These are phyloP conservation scores for Sergeia podlipaevii DNA, from an alignment of 208 protist genomes.

Conservation along the genomic window DNA sequence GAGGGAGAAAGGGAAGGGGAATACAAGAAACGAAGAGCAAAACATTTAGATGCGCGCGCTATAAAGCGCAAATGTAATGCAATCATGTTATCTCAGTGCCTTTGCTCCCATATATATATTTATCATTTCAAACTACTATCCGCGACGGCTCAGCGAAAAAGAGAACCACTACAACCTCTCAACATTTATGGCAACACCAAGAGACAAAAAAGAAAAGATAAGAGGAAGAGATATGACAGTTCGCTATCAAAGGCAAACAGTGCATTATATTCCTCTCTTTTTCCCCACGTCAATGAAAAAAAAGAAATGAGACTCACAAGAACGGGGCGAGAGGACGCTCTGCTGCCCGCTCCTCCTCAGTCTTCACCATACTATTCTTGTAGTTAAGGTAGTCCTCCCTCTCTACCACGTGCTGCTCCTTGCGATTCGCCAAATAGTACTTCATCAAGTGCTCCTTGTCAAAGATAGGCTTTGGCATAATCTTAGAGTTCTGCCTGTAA, in stretches of 20 bases:
- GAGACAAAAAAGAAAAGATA: too few species aligned
- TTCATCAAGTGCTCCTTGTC: conserved; percentile 88
- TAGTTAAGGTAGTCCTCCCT: conserved; percentile 84
- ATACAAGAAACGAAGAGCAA: conserved; percentile 1
- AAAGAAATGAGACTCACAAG: conserved; percentile 29
- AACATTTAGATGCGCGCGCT: too few species aligned
- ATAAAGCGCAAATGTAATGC: too few species aligned
- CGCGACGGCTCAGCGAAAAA: too few species aligned
- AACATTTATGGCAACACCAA: too few species aligned
- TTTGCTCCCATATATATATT: too few species aligned
- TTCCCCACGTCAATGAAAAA: not conserved
- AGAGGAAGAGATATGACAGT: too few species aligned
- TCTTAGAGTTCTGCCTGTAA: conserved; percentile 78
- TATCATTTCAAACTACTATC: too few species aligned
- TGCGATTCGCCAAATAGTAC: conserved; percentile 89
- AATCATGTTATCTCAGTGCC: too few species aligned
- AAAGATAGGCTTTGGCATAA: conserved; percentile 90
- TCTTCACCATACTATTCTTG: conserved; percentile 82
- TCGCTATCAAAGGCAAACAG: too few species aligned
- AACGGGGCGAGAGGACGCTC: conserved; percentile 77
- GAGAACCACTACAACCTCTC: too few species aligned
- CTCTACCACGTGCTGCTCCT: conserved; percentile 42
- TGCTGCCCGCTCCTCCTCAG: conserved; percentile 66
- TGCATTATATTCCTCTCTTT: not conserved
- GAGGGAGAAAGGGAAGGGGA: not conserved